Conservation (phyloP, 441 rosid genomes). For the Brassica balearica region DNA sequence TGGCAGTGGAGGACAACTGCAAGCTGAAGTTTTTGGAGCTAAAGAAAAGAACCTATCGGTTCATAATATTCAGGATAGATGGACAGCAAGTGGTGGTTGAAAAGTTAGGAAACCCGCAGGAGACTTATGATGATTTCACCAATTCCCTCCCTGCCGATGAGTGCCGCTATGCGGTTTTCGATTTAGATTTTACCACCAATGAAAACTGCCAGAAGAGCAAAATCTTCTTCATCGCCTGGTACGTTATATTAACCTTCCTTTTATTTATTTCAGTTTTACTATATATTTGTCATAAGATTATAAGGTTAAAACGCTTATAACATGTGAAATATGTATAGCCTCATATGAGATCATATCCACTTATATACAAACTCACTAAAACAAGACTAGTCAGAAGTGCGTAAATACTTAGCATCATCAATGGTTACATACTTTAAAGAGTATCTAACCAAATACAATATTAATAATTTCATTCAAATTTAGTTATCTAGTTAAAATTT, state of each 20-base stretch:
- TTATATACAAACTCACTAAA: not conserved
- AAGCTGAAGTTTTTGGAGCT: conserved; percentile 74
- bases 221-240: conserved; percentile 82
- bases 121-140: conserved; percentile 62
- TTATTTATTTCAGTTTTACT: not conserved
- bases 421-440: not conserved
- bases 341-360: not conserved
- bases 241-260: conserved; percentile 10
- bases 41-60: conserved; percentile 69
- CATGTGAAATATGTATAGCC: not conserved
- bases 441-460: not conserved
- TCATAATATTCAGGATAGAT: conserved; percentile 70
- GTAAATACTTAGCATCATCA: not conserved
- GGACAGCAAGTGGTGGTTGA: conserved; percentile 68
- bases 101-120: conserved; percentile 55
- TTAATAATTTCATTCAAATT: not conserved
- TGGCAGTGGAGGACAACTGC: conserved; percentile 77
- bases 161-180: conserved; percentile 75
- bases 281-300: not conserved
- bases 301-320: not conserved
- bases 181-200: conserved; percentile 62
- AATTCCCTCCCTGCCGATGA: conserved; percentile 62
- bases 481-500: not conserved
- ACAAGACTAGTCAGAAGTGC: not conserved
- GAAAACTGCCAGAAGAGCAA: conserved; percentile 86